Percentiles rank a stretch among this genome's conserved stretches.
phyloP scores from a whole-genome alignment of 1,284 basidiomycete genomes.

The Pseudozyma sp. region DNA sequence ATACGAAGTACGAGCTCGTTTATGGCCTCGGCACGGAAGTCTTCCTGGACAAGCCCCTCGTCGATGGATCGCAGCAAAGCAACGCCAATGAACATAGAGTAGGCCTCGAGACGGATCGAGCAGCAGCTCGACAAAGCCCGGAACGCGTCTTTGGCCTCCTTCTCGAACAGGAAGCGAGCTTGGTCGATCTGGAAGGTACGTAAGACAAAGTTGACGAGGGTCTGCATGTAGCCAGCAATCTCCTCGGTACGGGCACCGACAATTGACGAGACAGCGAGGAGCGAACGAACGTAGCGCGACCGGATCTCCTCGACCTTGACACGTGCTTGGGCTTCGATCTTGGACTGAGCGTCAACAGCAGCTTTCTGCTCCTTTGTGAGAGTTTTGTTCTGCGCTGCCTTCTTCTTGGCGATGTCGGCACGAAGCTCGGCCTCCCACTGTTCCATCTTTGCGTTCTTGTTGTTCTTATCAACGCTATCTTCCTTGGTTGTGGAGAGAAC shows the following conservation, averaged over 20 bases:
- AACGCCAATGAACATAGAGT: constrained; percentile 52
- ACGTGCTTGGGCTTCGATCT: constrained; percentile 56
- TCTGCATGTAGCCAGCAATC: constrained; percentile 51
- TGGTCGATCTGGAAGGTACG: constrained; percentile 39
- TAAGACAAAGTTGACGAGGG: constrained; percentile 48
- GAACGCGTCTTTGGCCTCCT: constrained; percentile 45
- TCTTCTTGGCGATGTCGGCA: constrained; percentile 65
- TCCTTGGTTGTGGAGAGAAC: constrained; percentile 57
- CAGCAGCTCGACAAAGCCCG: constrained; percentile 55
- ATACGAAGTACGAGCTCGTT: constrained; percentile 82
- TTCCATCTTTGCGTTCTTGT: constrained; percentile 62
- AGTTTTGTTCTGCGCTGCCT: constrained; percentile 58
- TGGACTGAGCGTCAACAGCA: constrained; percentile 62
- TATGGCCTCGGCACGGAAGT: constrained; percentile 57
- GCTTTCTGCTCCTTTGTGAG: constrained; percentile 64
- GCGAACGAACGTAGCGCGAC: constrained; percentile 37
- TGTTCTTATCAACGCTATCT: constrained; percentile 39
- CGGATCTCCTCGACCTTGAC: constrained; percentile 52
- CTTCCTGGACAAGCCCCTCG: constrained; percentile 55
- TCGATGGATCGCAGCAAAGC: constrained; percentile 58
- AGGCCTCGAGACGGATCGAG: constrained; percentile 51
- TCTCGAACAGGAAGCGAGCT: constrained; percentile 43
- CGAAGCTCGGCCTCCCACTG: constrained; percentile 68
- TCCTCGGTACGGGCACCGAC: constrained; percentile 53
- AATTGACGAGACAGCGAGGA: constrained; percentile 50